Evolutionary conservation across 1,139 yeast species (phyloP).

Genomic region (Scheffersomyces illinoinensis): DNA sequence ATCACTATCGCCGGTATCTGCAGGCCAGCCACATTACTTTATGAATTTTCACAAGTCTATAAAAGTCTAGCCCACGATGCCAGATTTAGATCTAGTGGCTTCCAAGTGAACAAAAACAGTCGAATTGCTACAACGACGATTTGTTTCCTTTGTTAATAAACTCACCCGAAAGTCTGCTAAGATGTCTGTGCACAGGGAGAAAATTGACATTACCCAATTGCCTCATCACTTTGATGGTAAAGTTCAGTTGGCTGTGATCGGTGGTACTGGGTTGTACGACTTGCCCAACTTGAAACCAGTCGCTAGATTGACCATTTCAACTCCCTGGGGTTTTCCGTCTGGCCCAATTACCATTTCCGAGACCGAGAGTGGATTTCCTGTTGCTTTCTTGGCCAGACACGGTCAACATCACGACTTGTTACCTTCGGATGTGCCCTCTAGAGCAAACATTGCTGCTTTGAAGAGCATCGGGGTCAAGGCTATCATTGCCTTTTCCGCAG

Average conservation of each 20-base stretch:
- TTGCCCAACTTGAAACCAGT: conserved; percentile 81
- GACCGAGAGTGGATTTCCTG: conserved; percentile 74
- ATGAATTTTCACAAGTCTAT: background rate
- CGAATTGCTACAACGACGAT: background rate
- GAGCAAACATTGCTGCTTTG: conserved; percentile 95
- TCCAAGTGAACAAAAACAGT: background rate
- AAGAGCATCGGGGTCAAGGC: conserved; percentile 85
- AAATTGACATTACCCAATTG: conserved; percentile 23
- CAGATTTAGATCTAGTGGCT: background rate
- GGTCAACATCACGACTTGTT: conserved; percentile 86
- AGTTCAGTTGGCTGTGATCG: conserved; percentile 84
- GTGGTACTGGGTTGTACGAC: conserved; percentile 97
- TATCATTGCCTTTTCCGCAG: conserved; percentile 91
- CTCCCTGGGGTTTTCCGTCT: conserved; percentile 98
- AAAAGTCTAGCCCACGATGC: conserved; percentile 1
- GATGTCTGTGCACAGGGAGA: conserved; percentile 44
- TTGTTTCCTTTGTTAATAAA: background rate
- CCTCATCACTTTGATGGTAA: conserved; percentile 42
- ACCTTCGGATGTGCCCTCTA: conserved; percentile 89
- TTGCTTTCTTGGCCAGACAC: conserved; percentile 94
- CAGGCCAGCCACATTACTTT: background rate
- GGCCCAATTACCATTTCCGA: conserved; percentile 88
- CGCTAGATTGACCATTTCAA: conserved; percentile 73
- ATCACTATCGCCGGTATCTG: background rate
- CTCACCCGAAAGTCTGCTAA: background rate